Evolutionary conservation across 805 yeast species (phyloP), one percentile per base, ranked within the genome.

Genomic region (Kodamaea nitidulidarum): DNA sequence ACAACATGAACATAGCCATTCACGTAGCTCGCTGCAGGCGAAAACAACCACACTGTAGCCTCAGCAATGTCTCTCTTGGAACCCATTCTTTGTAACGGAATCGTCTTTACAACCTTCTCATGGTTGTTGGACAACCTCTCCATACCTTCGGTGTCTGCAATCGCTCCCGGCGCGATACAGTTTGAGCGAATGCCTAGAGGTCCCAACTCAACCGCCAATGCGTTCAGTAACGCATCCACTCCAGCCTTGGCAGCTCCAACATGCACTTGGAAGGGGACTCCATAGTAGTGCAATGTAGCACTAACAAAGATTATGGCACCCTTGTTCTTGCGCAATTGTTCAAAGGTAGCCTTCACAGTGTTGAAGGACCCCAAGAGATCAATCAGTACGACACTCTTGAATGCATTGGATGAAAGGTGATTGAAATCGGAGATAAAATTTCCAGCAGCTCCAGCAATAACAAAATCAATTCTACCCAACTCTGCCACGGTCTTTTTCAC

Each of bases 1-100:
- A 91, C 96, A 12, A 87, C 83, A 27, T 78, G 71, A 11, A 81
- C 67, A 4, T 88, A 76, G 11, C 97, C 97, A 10, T 84, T 80
- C 21, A 90, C 72, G 58, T 80, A 90, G 4, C 67, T 50, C 5
- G 90, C 88, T 4, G 96, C 95, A 2, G 83, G 84, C 35, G 95
- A 84, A 52, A 90, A 84, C 50, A 91, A 65, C 56, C 67, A 90
- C 1, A 85, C 85, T 0, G 97, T 88, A 2, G 91, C 80, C 47
- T 88, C 81, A 11, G 97, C 96, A 53, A 90, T 85, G 56, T 91
- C 97, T 39, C 60, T 64, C 7, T 86, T 76, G 4, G 74, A 58
- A 2, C 96, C 96, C 20, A 77, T 58, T 56, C 85, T 71, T 54
- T 77, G 85, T 45, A 81, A 56, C 1, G 91, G 91, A 24, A 86